Evolutionary conservation across 164 flowering plant genomes (phyloP).

Genomic region (Annona cherimola): DNA sequence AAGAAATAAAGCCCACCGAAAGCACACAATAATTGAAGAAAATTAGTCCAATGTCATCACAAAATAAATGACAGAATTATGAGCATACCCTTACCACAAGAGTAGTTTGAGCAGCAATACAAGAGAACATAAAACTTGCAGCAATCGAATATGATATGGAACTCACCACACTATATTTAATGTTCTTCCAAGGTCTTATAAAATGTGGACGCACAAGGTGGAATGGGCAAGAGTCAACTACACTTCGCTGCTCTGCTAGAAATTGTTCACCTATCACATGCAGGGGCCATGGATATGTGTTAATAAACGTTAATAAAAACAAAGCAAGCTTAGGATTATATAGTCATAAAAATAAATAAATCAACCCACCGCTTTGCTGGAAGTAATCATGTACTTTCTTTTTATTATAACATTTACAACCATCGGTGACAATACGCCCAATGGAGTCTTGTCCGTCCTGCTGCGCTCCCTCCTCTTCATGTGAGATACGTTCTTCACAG

Average conservation of each 20-base stretch:
- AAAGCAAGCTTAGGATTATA: neutral
- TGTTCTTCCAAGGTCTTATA: neutral
- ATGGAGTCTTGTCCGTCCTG: neutral
- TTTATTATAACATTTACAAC: neutral
- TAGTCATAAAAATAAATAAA: neutral
- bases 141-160: too few species aligned
- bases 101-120: neutral
- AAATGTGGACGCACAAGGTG: conserved; percentile 8
- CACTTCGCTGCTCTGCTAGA: neutral
- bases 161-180: conserved; percentile 10
- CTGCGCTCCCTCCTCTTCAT: neutral
- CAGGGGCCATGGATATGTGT: neutral
- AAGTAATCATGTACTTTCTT: neutral
- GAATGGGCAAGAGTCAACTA: neutral
- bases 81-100: neutral
- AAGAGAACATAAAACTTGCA: neutral
- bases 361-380: conserved; percentile 4
- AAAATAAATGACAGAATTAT: neutral
- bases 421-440: too few species aligned
- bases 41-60: too few species aligned
- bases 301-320: neutral
- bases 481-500: neutral
- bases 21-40: too few species aligned
- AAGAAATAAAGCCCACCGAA: neutral
- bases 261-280: neutral